Base-by-base conservation (phyloP, 345 rosid genomes). In the Brassica incana region DNA sequence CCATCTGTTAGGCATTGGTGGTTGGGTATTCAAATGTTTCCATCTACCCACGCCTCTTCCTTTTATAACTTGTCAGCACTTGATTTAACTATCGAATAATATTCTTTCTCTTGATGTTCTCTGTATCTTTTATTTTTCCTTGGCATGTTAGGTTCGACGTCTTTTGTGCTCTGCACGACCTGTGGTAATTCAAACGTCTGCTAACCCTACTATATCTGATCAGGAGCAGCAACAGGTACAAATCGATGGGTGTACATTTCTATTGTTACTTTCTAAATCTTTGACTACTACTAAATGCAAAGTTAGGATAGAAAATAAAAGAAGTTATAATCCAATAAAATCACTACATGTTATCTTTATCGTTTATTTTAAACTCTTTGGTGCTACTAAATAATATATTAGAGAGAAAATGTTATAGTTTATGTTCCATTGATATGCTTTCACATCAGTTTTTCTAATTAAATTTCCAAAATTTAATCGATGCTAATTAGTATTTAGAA, bases 141-240 rank as follows among this genome's bases (percentile, higher is more conserved):
- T 54, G 60, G 67, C 72, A 43, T 83, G 69, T 66, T 80, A 95
- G 99, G 97, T 92, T 81, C 88, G 99, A 62, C 98, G 98, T 45
- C 85, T 92, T 83, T 65, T 95, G 79, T 87, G 98, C 83, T 95
- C 99, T 69, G 87, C 99, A 59, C 88, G 86, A 81, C 90, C 97
- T 56, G 94, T 92, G 78, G 97, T 94, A 32, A 83, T 92, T 83
- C 95, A 92, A 73, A 90, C 94, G 69, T 85, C 98, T 70, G 86
- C 79, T 68, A 89, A 88, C 77, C 92, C 97, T 52, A 89, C 87
- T 81, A 85, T 91, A 74, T 85, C 97, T 23, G 98, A 95, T 77
- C 98, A 95, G 86, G 99, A 95, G 76, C 89, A 90, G 79, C 99
- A 95, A 80, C 98, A 95, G 97, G 99, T 92, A 84, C 45, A 23